These are phyloP conservation scores for Microbotryum scabiosae DNA, from an alignment of 1,284 basidiomycete genomes.

Conservation along the genomic window DNA sequence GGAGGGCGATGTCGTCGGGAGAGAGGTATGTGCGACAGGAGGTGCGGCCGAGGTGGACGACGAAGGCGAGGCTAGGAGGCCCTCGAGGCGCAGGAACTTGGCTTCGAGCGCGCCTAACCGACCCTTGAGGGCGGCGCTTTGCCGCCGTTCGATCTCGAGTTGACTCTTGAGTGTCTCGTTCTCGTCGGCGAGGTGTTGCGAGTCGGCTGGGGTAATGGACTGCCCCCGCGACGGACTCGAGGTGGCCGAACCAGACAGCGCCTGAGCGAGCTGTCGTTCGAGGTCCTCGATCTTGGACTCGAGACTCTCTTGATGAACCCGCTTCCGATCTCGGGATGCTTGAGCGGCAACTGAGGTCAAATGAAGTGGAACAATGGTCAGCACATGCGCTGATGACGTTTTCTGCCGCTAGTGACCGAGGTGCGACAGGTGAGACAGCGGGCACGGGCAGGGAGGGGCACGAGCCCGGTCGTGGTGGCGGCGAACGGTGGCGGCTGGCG, in stretches of 20 bases:
- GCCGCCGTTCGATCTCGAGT: slow-evolving; percentile 18
- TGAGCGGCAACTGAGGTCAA: slow-evolving; percentile 5
- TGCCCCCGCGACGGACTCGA: too few species aligned
- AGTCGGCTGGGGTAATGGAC: background rate
- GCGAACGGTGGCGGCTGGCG: too few species aligned
- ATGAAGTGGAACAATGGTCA: too few species aligned
- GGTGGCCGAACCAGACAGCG: background rate
- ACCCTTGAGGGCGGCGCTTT: slow-evolving; percentile 21
- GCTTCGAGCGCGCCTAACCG: slow-evolving; percentile 20
- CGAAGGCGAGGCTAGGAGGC: slow-evolving; percentile 1
- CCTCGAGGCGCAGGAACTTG: slow-evolving; percentile 24
- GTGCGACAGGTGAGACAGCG: background rate
- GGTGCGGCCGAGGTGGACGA: slow-evolving; percentile 14
- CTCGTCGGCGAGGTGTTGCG: slow-evolving; percentile 15
- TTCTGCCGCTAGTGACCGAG: too few species aligned
- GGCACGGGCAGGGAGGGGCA: too few species aligned
- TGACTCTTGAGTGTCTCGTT: slow-evolving; percentile 21
- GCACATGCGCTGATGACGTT: too few species aligned
- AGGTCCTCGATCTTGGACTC: slow-evolving; percentile 3
- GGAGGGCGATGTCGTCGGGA: slow-evolving; percentile 1
- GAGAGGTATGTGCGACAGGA: slow-evolving; percentile 25
- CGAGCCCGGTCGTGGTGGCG: background rate
- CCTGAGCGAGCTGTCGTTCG: slow-evolving; percentile 3
- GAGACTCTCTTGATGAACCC: background rate
- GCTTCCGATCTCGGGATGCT: slow-evolving; percentile 11